Evolutionary conservation across 495 filamentous ascomycete genomes (phyloP).

Genomic region (Hypoxylon cercidicola): DNA sequence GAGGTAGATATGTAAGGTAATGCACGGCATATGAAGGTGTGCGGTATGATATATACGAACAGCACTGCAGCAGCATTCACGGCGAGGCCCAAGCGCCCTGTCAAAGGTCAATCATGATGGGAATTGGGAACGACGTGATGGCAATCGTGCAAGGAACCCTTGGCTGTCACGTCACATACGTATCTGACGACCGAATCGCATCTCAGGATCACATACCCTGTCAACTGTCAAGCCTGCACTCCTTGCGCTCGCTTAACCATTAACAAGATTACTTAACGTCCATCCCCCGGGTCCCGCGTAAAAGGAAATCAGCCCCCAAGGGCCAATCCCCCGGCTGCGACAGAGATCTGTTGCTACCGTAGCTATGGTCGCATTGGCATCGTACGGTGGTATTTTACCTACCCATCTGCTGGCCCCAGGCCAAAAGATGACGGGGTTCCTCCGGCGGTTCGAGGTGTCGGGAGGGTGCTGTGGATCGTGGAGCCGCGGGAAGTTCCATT

Average conservation of each 20-base stretch:
- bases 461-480: no score
- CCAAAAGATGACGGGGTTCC: no score
- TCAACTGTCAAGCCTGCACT: constrained; percentile 31
- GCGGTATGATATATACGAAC: not conserved
- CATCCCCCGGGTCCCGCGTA: constrained; percentile 17
- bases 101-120: constrained; percentile 30
- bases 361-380: constrained; percentile 11
- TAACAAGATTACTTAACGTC: constrained; percentile 38
- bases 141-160: constrained; percentile 33
- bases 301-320: constrained; percentile 31
- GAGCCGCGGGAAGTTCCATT: no score
- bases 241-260: constrained; percentile 38
- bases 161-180: constrained; percentile 39
- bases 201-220: constrained; percentile 40
- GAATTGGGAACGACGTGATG: constrained; percentile 40
- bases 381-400: constrained; percentile 2
- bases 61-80: constrained; percentile 5
- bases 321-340: constrained; percentile 35
- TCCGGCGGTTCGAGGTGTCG: no score
- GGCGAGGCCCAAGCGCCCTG: constrained; percentile 33
- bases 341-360: constrained; percentile 36
- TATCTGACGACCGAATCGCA: constrained; percentile 43
- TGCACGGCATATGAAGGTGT: not conserved
- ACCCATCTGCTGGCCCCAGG: no score
- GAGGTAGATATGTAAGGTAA: not conserved